Base-by-base conservation (phyloP, 495 filamentous ascomycete species). In the Collariella sp. region DNA sequence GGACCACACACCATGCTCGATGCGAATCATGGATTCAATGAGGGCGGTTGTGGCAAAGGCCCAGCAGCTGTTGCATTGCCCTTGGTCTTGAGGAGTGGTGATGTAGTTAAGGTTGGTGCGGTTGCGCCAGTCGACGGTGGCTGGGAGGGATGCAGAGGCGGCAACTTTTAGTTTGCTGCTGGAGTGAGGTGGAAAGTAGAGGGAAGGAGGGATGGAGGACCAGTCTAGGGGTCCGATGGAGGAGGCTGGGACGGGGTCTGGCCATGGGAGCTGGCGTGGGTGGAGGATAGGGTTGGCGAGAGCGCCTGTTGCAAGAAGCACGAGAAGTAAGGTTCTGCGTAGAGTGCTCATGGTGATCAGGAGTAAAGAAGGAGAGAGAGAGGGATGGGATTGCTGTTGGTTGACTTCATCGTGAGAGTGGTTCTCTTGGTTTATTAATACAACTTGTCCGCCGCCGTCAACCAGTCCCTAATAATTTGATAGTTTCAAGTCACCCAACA, bases 1-100 rank as follows among this genome's bases (percentile, higher is more conserved):
- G 41, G 23, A 51, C 60, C 60, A 62, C 0, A 55, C 39, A 23
- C 56, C 56, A 50, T 62, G 60, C 53, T 62, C 60, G 29, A 62
- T 59, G 46, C 60, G 52, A 18, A 57, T 41, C 55, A 49, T 47
- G 18, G 56, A 31, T 48, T 62, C 60, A 33, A 62, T 40, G 3
- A 62, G 53, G 5, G 60, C 60, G 5, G 56, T 50, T 0, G 20
- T 54, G 1, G 56, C 60, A 5, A 62, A 62, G 34, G 56, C 60
- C 60, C 60, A 62, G 54, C 60, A 62, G 41, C 42, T 50, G 35
- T 56, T 42, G 52, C 60, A 62, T 12, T 10, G 42, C 12, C 60
- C 60, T 45, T 62, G 60, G 41, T 62, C 40, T 33, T 59, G 60
- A 0, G 51, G 5, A 7, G 56, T 54, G 11, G 56, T 59, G 45